Evolutionary conservation across 495 filamentous ascomycete genomes (phyloP).

Genomic region (Rostrohypoxylon terebratum): DNA sequence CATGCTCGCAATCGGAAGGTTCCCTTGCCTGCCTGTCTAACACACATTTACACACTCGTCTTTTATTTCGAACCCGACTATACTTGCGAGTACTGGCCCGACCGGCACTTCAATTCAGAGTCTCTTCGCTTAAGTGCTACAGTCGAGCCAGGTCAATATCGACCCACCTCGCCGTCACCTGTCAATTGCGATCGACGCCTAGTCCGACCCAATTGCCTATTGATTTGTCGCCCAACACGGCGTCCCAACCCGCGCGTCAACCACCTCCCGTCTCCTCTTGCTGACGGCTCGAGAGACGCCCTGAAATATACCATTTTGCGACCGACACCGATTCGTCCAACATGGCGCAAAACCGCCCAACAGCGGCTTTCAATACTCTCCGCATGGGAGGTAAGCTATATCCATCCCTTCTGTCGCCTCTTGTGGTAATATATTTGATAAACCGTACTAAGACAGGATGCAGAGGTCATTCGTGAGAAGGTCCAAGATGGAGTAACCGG

Average conservation of each 20-base stretch:
- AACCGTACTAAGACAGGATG: constrained; percentile 36
- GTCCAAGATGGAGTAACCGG: constrained; percentile 98
- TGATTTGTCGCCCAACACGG: constrained; percentile 64
- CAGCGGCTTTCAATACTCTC: constrained; percentile 64
- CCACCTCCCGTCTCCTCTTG: constrained; percentile 46
- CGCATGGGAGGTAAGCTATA: constrained; percentile 65
- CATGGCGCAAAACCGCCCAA: constrained; percentile 64
- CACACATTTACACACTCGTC: constrained; percentile 1
- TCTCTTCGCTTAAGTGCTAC: constrained; percentile 27
- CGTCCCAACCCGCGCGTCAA: constrained; percentile 48
- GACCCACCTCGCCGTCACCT: constrained; percentile 42
- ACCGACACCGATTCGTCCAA: constrained; percentile 45
- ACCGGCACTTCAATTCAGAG: constrained; percentile 42
- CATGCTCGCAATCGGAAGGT: constrained; percentile 13
- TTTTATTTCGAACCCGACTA: constrained; percentile 19
- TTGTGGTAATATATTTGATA: neutral
- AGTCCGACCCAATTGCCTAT: constrained; percentile 44
- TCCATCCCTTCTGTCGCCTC: constrained; percentile 18
- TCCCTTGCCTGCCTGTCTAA: constrained; percentile 4
- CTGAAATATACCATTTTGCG: constrained; percentile 46
- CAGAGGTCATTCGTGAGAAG: constrained; percentile 98
- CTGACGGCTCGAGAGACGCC: constrained; percentile 53
- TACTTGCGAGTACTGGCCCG: constrained; percentile 23
- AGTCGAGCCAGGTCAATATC: constrained; percentile 28
- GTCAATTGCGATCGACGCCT: constrained; percentile 49